phyloP scores from a whole-genome alignment of 768 basidiomycete genomes.

The Termitomyces sp. region DNA sequence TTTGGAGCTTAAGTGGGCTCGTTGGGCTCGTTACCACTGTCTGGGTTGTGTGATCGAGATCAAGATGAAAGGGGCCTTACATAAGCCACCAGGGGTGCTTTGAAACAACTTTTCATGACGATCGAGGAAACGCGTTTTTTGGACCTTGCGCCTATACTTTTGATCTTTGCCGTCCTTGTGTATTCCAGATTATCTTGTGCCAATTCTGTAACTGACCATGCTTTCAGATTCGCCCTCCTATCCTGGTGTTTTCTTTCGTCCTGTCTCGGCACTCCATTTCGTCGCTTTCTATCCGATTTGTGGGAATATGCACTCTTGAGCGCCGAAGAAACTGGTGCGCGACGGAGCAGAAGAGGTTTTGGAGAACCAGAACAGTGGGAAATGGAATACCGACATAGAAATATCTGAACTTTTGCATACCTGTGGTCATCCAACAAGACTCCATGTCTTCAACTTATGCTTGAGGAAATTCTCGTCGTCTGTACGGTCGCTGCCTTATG shows the following conservation, averaged over 20 bases:
- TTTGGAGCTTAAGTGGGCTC: background rate
- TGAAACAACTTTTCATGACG: background rate
- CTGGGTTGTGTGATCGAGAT: background rate
- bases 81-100: background rate
- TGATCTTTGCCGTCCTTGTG: constrained; percentile 46
- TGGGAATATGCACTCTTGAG: constrained; percentile 43
- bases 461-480: background rate
- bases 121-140: constrained; percentile 19
- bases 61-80: background rate
- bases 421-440: background rate
- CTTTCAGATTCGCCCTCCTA: constrained; percentile 38
- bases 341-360: constrained; percentile 29
- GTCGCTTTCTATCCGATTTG: constrained; percentile 36
- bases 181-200: constrained; percentile 1
- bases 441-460: background rate
- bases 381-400: constrained; percentile 36
- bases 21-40: background rate
- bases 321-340: constrained; percentile 23
- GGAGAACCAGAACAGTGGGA: constrained; percentile 56
- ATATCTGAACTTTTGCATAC: constrained; percentile 10
- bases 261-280: constrained; percentile 51
- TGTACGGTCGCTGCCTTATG: background rate
- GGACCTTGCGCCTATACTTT: constrained; percentile 34
- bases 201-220: constrained; percentile 4
- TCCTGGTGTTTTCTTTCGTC: constrained; percentile 68